Evolutionary conservation across 805 yeast genomes (phyloP).

Genomic region (Barnettozyma vustinii): DNA sequence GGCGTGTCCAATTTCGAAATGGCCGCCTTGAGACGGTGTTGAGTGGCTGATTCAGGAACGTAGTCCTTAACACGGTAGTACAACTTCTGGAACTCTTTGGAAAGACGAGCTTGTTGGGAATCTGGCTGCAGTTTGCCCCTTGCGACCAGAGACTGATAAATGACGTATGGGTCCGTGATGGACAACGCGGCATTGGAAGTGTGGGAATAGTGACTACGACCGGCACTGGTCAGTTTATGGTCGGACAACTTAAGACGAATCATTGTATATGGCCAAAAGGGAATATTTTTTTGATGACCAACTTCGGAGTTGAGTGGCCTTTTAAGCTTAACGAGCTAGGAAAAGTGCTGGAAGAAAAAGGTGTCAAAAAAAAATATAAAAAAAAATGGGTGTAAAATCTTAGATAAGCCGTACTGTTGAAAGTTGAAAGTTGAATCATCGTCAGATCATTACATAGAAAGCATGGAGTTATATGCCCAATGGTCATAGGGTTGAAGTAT

Average conservation of each 20-base stretch:
- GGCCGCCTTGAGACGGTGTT: conserved; percentile 19
- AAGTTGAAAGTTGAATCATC: too few relatives aligned
- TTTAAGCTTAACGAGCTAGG: not conserved
- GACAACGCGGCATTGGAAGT: conserved; percentile 24
- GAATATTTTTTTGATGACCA: not conserved
- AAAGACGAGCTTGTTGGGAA: conserved; percentile 54
- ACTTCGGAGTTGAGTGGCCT: not conserved
- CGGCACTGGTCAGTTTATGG: not conserved
- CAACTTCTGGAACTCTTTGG: conserved; percentile 55
- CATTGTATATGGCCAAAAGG: not conserved
- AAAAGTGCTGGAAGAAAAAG: not conserved
- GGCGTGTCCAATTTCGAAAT: conserved; percentile 29
- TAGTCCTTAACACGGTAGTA: conserved; percentile 56
- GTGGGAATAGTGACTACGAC: conserved; percentile 1
- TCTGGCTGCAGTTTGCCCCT: conserved; percentile 51
- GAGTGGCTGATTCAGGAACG: conserved; percentile 32
- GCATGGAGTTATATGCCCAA: too few relatives aligned
- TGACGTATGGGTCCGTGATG: conserved; percentile 57
- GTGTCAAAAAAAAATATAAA: not conserved
- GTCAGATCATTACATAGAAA: too few relatives aligned
- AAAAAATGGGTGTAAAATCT: not conserved
- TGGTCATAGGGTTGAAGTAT: too few relatives aligned
- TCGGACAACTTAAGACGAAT: not conserved
- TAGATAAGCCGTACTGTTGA: not conserved
- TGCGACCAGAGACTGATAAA: conserved; percentile 49